Conservation (phyloP, 495 filamentous ascomycete genomes). For the Xylaria palmicola region DNA sequence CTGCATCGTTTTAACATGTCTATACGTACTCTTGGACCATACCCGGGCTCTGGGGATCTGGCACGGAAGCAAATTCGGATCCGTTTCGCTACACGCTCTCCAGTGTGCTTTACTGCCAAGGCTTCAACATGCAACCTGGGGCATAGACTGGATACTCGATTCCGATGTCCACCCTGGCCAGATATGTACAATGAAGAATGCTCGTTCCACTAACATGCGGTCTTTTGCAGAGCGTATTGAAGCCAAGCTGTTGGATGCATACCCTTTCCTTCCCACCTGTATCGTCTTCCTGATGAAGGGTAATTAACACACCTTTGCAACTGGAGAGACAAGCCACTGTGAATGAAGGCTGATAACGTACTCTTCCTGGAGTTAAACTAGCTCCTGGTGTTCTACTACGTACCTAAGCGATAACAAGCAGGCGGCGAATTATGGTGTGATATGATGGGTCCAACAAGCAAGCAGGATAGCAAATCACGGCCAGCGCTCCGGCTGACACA, state of each 20-base stretch:
- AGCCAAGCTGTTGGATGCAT: neutral
- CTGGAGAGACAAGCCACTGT: neutral
- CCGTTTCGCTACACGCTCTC: too few species aligned
- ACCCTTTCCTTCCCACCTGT: neutral
- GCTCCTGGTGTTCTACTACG: too few species aligned
- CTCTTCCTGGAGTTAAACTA: too few species aligned
- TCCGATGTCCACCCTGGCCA: neutral
- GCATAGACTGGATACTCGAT: neutral
- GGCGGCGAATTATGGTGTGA: too few species aligned
- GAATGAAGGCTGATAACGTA: neutral
- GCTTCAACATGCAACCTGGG: neutral
- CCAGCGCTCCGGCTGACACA: too few species aligned
- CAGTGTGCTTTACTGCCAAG: neutral
- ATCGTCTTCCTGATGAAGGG: neutral
- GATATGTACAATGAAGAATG: neutral
- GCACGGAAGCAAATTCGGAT: too few species aligned
- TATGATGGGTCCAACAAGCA: neutral
- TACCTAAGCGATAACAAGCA: too few species aligned
- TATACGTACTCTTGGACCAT: too few species aligned
- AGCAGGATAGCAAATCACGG: too few species aligned
- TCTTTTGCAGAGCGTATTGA: conserved; percentile 2
- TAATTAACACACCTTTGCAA: neutral
- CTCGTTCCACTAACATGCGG: neutral
- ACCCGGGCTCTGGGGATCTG: too few species aligned
- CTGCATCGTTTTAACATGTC: neutral